Evolutionary conservation across 2,329 filamentous ascomycete species (phyloP).

Genomic region (Coniella vitis): DNA sequence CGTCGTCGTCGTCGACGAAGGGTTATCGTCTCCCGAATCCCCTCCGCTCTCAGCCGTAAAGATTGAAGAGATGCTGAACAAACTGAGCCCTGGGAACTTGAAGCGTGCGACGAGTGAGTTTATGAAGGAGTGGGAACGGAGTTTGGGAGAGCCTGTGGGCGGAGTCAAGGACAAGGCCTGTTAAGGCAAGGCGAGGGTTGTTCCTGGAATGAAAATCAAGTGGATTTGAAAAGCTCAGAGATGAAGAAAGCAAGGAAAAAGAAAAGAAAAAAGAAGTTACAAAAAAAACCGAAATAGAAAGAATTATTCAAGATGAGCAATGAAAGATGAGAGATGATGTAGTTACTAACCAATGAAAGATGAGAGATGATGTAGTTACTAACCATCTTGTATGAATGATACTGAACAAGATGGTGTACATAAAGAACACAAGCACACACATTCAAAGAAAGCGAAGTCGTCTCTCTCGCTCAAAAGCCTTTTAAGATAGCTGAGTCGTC

Average conservation of each 20-base stretch:
- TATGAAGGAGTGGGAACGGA: constrained; percentile 89
- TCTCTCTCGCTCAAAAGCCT: not conserved
- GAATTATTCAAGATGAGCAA: not conserved
- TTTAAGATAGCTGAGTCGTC: too few relatives aligned
- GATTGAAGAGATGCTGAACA: constrained; percentile 56
- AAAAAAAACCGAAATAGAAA: too few relatives aligned
- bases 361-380: not conserved
- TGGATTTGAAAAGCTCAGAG: too few relatives aligned
- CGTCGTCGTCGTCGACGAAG: constrained; percentile 6
- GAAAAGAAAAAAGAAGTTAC: too few relatives aligned
- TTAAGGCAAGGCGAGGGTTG: not conserved
- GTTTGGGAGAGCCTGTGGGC: constrained; percentile 47
- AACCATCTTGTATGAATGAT: constrained; percentile 14
- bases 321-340: not conserved
- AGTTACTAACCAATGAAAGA: not conserved
- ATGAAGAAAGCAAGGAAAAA: too few relatives aligned
- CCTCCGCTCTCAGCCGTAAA: constrained; percentile 31
- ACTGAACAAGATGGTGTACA: constrained; percentile 1
- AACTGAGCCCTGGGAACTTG: constrained; percentile 67
- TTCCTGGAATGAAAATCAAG: too few relatives aligned
- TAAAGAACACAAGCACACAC: not conserved
- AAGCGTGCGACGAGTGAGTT: constrained; percentile 77
- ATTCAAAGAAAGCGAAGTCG: not conserved
- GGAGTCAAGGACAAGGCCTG: constrained; percentile 11
- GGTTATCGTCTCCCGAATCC: constrained; percentile 20